These are phyloP conservation scores for Aspergillus incahuasiensis DNA, from an alignment of 495 filamentous ascomycete genomes.

Conservation along the genomic window DNA sequence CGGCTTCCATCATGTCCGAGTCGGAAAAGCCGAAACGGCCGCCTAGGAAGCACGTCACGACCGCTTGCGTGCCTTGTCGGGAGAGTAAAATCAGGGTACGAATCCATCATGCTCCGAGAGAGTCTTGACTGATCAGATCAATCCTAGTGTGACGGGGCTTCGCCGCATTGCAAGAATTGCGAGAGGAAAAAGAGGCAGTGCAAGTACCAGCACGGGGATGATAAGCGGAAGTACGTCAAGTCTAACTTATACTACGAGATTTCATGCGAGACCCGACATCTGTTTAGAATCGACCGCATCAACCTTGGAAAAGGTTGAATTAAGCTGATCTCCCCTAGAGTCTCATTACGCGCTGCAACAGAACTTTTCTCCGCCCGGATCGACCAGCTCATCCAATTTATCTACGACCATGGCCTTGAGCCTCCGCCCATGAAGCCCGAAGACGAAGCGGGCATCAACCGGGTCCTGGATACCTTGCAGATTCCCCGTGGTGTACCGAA, in stretches of 20 bases:
- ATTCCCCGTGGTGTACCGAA: constrained; percentile 31
- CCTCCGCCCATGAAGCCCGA: constrained; percentile 41
- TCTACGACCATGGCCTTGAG: constrained; percentile 39
- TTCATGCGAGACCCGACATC: background rate
- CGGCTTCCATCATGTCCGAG: constrained; percentile 30
- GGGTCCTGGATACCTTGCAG: constrained; percentile 43
- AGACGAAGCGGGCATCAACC: constrained; percentile 41
- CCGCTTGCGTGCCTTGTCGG: constrained; percentile 46
- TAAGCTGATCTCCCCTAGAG: constrained; percentile 22
- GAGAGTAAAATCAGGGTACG: constrained; percentile 48
- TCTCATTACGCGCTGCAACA: constrained; percentile 46
- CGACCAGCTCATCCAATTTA: constrained; percentile 44
- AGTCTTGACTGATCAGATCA: background rate
- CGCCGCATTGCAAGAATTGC: constrained; percentile 45
- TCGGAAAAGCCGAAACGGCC: constrained; percentile 34
- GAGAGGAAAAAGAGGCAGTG: constrained; percentile 44
- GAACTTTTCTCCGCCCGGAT: constrained; percentile 45
- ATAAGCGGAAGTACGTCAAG: constrained; percentile 43
- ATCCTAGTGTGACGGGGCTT: constrained; percentile 41
- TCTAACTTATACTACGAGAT: background rate
- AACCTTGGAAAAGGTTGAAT: too few relatives aligned
- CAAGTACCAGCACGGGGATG: constrained; percentile 46
- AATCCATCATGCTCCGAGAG: constrained; percentile 8
- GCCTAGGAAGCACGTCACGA: constrained; percentile 44
- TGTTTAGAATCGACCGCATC: background rate